Base-by-base conservation (phyloP, 139 green algal genomes). In the Desmodesmus armatus region DNA sequence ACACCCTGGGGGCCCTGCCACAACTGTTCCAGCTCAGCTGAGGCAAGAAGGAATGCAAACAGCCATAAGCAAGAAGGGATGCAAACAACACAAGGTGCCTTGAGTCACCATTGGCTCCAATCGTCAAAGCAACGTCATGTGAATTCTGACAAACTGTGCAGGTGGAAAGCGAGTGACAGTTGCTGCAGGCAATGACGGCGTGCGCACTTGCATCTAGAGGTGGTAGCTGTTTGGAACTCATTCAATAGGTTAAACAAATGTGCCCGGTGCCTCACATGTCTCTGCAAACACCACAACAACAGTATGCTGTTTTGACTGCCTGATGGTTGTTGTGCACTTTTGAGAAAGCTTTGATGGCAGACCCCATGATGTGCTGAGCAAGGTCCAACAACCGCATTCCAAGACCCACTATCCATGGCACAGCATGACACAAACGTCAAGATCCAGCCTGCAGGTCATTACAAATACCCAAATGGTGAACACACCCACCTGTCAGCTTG, bases 1-100 rank as follows among this genome's bases (percentile, higher is more conserved):
- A 60, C 43, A 33, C 63, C 62, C 25, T 39, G 39, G 17, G 78
- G 62, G 7, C 78, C 33, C 5, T 0, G 13, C 78, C 62, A 77
- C 43, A 84, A 19, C 3, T 39, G 62, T 19, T 41, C 43, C 35
- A 84, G 43, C 0, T 84, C 78, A 69, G 31, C 78, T 84, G 78
- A 62, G 60, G 21, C 3, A 25, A 6, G 58, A 13, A 17, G 53
- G n/a, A 55, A 40, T 29, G 40, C 29, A 27, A 31, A 40, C 39
- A 58, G 2, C 25, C 15, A 41, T 60, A 41, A 65, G 44, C 43
- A 60, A 13, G 41, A 40, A 1, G 6, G 5, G 19, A 49, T 17
- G 67, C n/a, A 76, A 41, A 23, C 35, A 49, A 17, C 44, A 15
- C 35, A 55, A 13, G 9, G 13, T 13, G 13, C 13, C 47, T 21